Percentiles rank a stretch among this genome's conserved stretches.
phyloP scores from a whole-genome alignment of 2,329 filamentous ascomycete species.

The Hypoxylon sp. region DNA sequence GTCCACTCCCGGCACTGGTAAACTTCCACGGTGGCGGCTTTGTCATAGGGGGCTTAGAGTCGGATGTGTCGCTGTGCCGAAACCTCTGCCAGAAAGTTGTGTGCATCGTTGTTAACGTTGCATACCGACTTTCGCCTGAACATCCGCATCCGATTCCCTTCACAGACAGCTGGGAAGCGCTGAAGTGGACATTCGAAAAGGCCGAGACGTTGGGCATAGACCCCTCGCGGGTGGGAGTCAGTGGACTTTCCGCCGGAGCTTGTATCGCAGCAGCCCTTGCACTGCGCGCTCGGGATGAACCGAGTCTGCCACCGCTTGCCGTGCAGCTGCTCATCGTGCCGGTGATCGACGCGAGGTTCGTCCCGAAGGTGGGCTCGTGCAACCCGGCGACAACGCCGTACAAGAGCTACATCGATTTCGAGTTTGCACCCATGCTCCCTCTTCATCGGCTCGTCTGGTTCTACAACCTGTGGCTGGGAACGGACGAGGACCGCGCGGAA shows the following conservation, averaged over 20 bases:
- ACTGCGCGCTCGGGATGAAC: constrained; percentile 40
- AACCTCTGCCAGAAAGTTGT: constrained; percentile 55
- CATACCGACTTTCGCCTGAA: constrained; percentile 62
- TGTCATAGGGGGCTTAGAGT: constrained; percentile 59
- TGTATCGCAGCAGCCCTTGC: constrained; percentile 43
- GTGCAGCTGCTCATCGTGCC: constrained; percentile 49
- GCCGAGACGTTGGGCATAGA: constrained; percentile 44
- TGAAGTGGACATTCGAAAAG: constrained; percentile 51
- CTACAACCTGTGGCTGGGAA: constrained; percentile 50
- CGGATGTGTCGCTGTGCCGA: constrained; percentile 58
- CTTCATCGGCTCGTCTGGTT: constrained; percentile 49
- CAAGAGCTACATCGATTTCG: constrained; percentile 45
- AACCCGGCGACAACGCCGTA: constrained; percentile 43
- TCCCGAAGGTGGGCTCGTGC: constrained; percentile 45
- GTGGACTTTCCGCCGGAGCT: constrained; percentile 42
- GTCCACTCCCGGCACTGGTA: constrained; percentile 57
- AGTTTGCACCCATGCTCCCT: constrained; percentile 49
- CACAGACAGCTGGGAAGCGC: constrained; percentile 58
- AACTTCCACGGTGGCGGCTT: constrained; percentile 61
- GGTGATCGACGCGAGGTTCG: constrained; percentile 46
- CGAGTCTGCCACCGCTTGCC: constrained; percentile 42
- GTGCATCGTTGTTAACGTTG: constrained; percentile 59
- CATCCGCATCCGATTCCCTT: constrained; percentile 57
- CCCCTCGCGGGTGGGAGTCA: constrained; percentile 37
- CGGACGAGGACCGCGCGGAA: constrained; percentile 41